Conservation (phyloP, 2,329 filamentous ascomycete species). For the Aspergillus tubingensis region DNA sequence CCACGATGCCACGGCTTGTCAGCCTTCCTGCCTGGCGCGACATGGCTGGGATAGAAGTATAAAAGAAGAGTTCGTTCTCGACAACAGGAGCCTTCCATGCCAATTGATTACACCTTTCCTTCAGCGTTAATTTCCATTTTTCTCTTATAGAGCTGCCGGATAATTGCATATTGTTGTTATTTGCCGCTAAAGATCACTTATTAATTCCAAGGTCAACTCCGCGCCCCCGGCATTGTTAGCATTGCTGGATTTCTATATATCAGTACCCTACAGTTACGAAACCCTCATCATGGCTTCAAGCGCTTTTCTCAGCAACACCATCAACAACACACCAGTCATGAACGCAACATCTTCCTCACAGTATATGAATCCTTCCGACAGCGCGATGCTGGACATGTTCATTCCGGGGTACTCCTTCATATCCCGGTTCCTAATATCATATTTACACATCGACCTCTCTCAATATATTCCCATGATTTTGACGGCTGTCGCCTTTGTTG, state of each 20-base stretch:
- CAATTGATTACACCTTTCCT: not conserved
- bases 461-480: slow-evolving; percentile 63
- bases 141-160: not conserved
- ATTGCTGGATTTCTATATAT: not conserved
- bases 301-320: slow-evolving; percentile 4
- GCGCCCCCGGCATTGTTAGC: not conserved
- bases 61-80: not conserved
- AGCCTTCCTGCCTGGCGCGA: not conserved
- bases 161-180: not conserved
- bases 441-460: slow-evolving; percentile 64
- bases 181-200: not conserved
- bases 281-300: not conserved
- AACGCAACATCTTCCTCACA: slow-evolving; percentile 10
- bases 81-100: not conserved
- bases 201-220: not conserved
- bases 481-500: slow-evolving; percentile 50
- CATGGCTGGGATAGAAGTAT: not conserved
- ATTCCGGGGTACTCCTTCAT: slow-evolving; percentile 67
- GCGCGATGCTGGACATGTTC: slow-evolving; percentile 58
- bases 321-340: slow-evolving; percentile 18
- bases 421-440: slow-evolving; percentile 55
- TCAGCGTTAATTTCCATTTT: not conserved
- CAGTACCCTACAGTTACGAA: not conserved
- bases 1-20: not conserved
- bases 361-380: slow-evolving; percentile 23